Evolutionary conservation across 129 eudicot genomes (phyloP).

Genomic region (Tanacetum coccineum): DNA sequence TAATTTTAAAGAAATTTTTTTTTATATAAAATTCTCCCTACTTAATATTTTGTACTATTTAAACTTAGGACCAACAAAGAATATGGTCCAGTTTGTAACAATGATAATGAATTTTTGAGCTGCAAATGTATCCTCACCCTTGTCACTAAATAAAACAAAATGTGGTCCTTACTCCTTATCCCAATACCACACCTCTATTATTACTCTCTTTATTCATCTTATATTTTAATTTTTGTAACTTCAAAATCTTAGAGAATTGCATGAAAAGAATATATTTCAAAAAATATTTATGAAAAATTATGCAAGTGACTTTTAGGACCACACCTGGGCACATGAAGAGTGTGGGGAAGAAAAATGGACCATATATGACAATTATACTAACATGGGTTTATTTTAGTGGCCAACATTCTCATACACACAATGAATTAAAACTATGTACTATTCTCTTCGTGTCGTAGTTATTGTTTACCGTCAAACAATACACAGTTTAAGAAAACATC

Average conservation of each 20-base stretch:
- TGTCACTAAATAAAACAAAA: conserved; percentile 10
- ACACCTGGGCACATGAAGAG: conserved; percentile 7
- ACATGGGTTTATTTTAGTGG: not conserved
- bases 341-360: conserved; percentile 10
- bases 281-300: not conserved
- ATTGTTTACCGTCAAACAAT: too few species aligned
- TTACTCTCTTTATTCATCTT: not conserved
- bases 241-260: not conserved
- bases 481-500: too few species aligned
- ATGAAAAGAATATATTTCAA: not conserved
- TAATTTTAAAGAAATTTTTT: too few species aligned
- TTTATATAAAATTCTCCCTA: too few species aligned
- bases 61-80: conserved; percentile 9
- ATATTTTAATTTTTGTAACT: not conserved
- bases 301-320: conserved; percentile 21
- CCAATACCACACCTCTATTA: conserved; percentile 18
- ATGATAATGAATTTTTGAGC: conserved; percentile 17
- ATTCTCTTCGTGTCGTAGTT: too few species aligned
- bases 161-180: conserved; percentile 17
- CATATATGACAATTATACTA: conserved; percentile 17
- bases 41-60: conserved; percentile 9
- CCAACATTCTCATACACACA: not conserved
- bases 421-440: not conserved
- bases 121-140: conserved; percentile 29
- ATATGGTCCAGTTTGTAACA: conserved; percentile 23